Base-by-base conservation (phyloP, 2,329 filamentous ascomycete species). In the Truncatella angustata region DNA sequence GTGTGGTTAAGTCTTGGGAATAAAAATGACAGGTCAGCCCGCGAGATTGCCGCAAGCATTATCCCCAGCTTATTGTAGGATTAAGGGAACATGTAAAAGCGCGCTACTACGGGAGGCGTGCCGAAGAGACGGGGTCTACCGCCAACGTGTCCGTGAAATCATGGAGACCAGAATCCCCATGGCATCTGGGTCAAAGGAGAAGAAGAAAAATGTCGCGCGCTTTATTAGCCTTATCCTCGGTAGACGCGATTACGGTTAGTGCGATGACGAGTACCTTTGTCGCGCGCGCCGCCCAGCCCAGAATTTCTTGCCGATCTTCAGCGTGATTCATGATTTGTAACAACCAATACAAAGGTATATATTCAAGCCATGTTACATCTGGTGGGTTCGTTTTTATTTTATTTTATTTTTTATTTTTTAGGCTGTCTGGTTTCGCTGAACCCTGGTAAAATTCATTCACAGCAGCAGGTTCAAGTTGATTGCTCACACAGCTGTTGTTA, bases 51-150 rank as follows among this genome's bases (percentile, higher is more conserved):
- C 24, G 34, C 45, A 49, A 23, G 45, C 30, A 39, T 32, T 21
- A 20, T 35, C 37, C 12, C 20, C n/a, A 24, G 16, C 21, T 21
- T 44, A 18, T 28, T 20, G 35, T 50, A 26, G 47, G 47, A 50
- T 50, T 50, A 50, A 50, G 47, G 47, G 47, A 40, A 23, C 21
- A 21, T 23, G 28, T 23, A 34, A 32, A 42, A 34, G 24, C 21
- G 36, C 36, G 47, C 36, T 50, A 50, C 30, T 14, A 36, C 47
- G 47, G 47, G 36, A 50, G 23, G 16, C 36, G 35, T 50, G 40
- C 47, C 47, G 47, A 50, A 50, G 24, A 49, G 24, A 49, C 45
- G 45, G 45, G 30, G 45, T 36, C 30, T 20, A 18, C 21, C 7
- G 20, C 44, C 20, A 34, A n/a, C 26, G 12, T n/a, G n/a, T n/a